A percentile compares a stretch with the other conserved stretches of the same genome.
phyloP scores from a whole-genome alignment of 176 grass and related monocot genomes.

The Avena insularis region DNA sequence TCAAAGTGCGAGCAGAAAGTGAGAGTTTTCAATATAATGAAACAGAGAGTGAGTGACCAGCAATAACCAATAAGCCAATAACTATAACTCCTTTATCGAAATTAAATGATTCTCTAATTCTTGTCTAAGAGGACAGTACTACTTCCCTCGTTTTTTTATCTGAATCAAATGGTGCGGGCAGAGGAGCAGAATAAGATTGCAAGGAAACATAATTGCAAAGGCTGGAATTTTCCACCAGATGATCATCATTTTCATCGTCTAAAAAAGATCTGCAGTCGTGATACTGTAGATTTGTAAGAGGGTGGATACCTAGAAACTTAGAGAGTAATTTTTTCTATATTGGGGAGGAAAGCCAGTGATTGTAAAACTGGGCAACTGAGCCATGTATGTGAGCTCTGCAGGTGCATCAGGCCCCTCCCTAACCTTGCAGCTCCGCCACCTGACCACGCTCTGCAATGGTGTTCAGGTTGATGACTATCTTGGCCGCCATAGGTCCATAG shows the following conservation, averaged over 20 bases:
- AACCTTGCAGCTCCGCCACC: no score
- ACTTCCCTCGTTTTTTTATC: neutral
- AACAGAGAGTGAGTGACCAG: neutral
- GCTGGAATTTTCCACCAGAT: neutral
- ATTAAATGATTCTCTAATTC: neutral
- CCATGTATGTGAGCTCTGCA: no score
- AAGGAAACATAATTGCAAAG: neutral
- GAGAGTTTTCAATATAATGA: neutral
- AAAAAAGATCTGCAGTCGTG: neutral
- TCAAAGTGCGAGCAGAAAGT: neutral
- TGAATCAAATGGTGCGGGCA: neutral
- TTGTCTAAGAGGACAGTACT: neutral
- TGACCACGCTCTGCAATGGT: no score
- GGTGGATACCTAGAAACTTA: neutral
- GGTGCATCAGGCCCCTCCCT: no score
- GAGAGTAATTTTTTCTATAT: no score
- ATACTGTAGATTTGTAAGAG: neutral
- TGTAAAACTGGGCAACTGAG: no score
- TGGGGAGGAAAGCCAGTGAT: no score
- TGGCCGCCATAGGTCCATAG: no score
- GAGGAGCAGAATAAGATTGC: neutral
- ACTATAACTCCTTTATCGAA: neutral
- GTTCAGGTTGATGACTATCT: no score
- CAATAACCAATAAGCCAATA: neutral
- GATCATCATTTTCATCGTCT: neutral